Conservation (phyloP, 345 rosid genomes). For the Brassica juncea region DNA sequence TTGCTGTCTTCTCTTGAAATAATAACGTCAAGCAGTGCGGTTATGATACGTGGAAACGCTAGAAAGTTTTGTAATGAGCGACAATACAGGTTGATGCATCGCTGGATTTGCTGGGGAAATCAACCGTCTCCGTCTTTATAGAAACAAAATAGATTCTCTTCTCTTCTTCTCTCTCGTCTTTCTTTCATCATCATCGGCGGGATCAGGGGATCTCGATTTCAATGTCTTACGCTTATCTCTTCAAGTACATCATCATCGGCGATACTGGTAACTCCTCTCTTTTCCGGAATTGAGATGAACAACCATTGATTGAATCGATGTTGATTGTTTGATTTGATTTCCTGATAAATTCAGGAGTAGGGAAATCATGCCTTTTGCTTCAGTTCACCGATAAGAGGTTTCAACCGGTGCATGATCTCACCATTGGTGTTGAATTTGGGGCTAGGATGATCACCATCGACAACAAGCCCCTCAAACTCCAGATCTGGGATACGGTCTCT, state of each 20-base stretch:
- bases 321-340: not conserved
- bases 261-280: constrained; percentile 60
- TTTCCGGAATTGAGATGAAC: not conserved
- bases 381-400: constrained; percentile 98
- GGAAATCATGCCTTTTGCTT: constrained; percentile 93
- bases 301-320: not conserved
- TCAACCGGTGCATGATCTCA: constrained; percentile 95
- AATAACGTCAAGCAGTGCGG: too few relatives aligned
- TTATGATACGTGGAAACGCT: too few relatives aligned
- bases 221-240: constrained; percentile 87
- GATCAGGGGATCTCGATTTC: constrained; percentile 15
- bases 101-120: constrained; percentile 41
- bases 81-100: constrained; percentile 33
- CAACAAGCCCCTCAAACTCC: constrained; percentile 91
- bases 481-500: constrained; percentile 96
- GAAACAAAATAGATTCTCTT: constrained; percentile 12
- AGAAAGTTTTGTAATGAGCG: too few relatives aligned
- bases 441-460: constrained; percentile 95
- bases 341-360: constrained; percentile 57
- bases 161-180: not conserved
- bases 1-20: too few relatives aligned
- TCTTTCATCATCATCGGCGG: not conserved
- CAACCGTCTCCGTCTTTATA: constrained; percentile 33
- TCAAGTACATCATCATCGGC: constrained; percentile 98
- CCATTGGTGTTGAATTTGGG: constrained; percentile 94